These are phyloP conservation scores for Apiotrichum gamsii DNA, from an alignment of 1,284 basidiomycete species.

Conservation along the genomic window DNA sequence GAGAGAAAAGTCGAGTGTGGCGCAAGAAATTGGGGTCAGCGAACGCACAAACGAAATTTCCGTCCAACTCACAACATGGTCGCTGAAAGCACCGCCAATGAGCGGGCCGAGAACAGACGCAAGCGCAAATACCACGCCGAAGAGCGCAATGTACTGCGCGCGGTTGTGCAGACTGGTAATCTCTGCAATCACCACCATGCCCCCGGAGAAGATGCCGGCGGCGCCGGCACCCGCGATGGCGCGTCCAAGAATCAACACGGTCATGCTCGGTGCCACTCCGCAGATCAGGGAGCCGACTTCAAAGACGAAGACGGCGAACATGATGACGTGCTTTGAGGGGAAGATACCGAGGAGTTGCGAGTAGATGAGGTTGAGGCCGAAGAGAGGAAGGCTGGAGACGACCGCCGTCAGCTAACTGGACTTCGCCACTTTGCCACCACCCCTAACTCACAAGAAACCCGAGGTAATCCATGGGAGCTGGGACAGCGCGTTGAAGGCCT, in stretches of 20 bases:
- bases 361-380: constrained; percentile 47
- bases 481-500: constrained; percentile 47
- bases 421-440: too few species aligned
- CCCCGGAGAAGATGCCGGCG: constrained; percentile 50
- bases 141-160: constrained; percentile 34
- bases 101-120: constrained; percentile 48
- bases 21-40: too few species aligned
- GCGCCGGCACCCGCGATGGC: constrained; percentile 52
- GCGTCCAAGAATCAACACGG: constrained; percentile 51
- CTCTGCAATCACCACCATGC: constrained; percentile 44
- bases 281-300: constrained; percentile 54
- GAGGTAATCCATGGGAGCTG: constrained; percentile 47
- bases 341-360: constrained; percentile 46
- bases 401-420: too few species aligned
- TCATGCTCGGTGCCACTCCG: constrained; percentile 50
- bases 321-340: constrained; percentile 47
- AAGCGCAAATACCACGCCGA: constrained; percentile 29
- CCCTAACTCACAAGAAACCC: constrained; percentile 38
- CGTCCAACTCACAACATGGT: constrained; percentile 34
- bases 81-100: constrained; percentile 48
- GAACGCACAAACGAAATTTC: too few species aligned
- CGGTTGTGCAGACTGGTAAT: constrained; percentile 38
- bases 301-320: constrained; percentile 50
- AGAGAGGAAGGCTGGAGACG: constrained; percentile 44
- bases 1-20: too few species aligned